Evolutionary conservation across 1,284 basidiomycete genomes (phyloP).

Genomic region (Heterobasidion parviporum): DNA sequence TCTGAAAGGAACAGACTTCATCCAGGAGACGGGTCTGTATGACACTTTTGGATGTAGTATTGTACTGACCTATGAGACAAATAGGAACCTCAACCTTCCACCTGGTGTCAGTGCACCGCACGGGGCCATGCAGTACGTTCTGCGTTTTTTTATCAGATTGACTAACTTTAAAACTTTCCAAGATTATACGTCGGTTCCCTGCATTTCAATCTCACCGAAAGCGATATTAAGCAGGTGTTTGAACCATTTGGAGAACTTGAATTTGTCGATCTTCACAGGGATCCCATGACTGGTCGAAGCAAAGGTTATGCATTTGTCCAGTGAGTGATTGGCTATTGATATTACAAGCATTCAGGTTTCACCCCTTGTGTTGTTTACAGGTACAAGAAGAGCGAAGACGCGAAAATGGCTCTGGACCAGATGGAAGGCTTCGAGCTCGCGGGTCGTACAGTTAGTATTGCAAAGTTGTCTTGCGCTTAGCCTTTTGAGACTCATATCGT

Average conservation of each 20-base stretch:
- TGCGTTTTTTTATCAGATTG: constrained; percentile 6
- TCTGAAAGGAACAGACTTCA: constrained; percentile 90
- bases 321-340: constrained; percentile 33
- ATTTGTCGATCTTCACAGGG: constrained; percentile 95
- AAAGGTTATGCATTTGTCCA: constrained; percentile 99
- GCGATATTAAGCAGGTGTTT: constrained; percentile 97
- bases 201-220: constrained; percentile 92
- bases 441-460: constrained; percentile 69
- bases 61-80: constrained; percentile 6
- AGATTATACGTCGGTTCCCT: constrained; percentile 96
- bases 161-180: constrained; percentile 2
- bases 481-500: constrained; percentile 9
- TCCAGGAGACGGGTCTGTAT: constrained; percentile 69
- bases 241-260: constrained; percentile 97
- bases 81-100: constrained; percentile 68
- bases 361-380: constrained; percentile 27
- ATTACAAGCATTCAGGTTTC: constrained; percentile 1
- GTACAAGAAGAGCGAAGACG: constrained; percentile 85
- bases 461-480: not conserved
- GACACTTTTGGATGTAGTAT: constrained; percentile 1
- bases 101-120: constrained; percentile 69
- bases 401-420: constrained; percentile 92
- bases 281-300: constrained; percentile 87
- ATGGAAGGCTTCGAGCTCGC: constrained; percentile 99
- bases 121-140: constrained; percentile 69